Evolutionary conservation across 2,329 filamentous ascomycete species (phyloP), one percentile per base, ranked within the genome.

Genomic region (Verticillium zaregamsianum): DNA sequence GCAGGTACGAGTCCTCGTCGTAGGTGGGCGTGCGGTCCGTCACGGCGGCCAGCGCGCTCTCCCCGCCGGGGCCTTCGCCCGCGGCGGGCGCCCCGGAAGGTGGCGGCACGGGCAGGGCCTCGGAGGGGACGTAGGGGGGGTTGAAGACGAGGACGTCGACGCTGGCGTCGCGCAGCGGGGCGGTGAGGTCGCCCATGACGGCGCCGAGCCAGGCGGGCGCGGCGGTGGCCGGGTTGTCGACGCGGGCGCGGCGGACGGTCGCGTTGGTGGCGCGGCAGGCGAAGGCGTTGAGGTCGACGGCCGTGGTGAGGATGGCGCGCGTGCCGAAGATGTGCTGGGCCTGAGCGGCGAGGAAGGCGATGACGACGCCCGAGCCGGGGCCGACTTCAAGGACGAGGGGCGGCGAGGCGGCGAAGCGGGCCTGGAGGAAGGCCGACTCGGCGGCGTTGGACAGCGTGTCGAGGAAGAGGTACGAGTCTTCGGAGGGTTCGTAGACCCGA

Each of bases 111-210:
- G 94, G 93, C 63, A 96, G 77, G 49, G 87, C 85, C 31, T 89
- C 83, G 2, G 93, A 96, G 2, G 95, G 95, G 15, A 99, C 95
- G 73, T 99, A 99, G 0, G 95, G 95, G 59, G 95, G 95, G 72
- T 99, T 99, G 82, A 98, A 99, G 32, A 99, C 84, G 65, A 99
- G 82, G 12, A 99, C 83, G 72, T 99, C 95, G 5, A 96, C 83
- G 45, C 77, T 76, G 2, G 81, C 79, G 0, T 78, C 71, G 8
- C 83, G 82, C 49, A 96, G 77, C 0, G 88, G 79, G 2, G 83
- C 75, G 5, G 83, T 81, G 0, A 99, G 81, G 71, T 98, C 92
- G 2, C 86, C 89, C 62, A 87, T 87, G 31, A 89, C 72, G 20
- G 89, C 84, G 49, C 87, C 89, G 8, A 95, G 75, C 68, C 90